Conservation (phyloP, 2,329 filamentous ascomycete species). For the Cladophialophora psammophila region DNA sequence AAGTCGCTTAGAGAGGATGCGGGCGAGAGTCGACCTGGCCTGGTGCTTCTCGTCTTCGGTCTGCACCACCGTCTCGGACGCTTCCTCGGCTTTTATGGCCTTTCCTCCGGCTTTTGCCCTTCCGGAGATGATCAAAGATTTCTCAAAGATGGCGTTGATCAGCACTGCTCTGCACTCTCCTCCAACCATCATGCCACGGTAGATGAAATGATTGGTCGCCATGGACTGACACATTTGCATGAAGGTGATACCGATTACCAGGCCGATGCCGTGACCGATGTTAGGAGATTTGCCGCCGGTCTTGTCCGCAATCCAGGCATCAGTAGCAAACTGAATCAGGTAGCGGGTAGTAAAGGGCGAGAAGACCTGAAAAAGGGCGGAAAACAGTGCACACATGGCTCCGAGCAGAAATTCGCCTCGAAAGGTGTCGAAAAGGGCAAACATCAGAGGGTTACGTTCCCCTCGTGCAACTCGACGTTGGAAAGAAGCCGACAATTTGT, state of each 20-base stretch:
- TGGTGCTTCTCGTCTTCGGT: constrained; percentile 51
- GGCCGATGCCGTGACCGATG: constrained; percentile 78
- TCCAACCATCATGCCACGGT: constrained; percentile 88
- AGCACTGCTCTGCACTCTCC: constrained; percentile 81
- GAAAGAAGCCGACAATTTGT: constrained; percentile 72
- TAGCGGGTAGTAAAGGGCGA: constrained; percentile 85
- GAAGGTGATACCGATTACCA: constrained; percentile 80
- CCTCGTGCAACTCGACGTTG: constrained; percentile 71
- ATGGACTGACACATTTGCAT: constrained; percentile 88
- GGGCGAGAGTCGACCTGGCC: constrained; percentile 31
- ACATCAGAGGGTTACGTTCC: constrained; percentile 75
- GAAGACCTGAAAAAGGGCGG: constrained; percentile 77
- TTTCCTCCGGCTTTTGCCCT: constrained; percentile 84
- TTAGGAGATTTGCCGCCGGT: constrained; percentile 63
- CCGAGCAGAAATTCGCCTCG: constrained; percentile 84
- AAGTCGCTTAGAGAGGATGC: constrained; percentile 49
- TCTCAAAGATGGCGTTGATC: constrained; percentile 88
- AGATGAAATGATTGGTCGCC: constrained; percentile 89
- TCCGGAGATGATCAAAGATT: constrained; percentile 86
- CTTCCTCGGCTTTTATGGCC: constrained; percentile 55
- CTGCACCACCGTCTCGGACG: constrained; percentile 58
- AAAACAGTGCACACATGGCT: constrained; percentile 75
- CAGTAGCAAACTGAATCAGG: constrained; percentile 82
- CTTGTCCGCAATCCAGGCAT: constrained; percentile 74
- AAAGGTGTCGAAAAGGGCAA: constrained; percentile 87